Conservation (phyloP, 805 yeast species). For the Metschnikowia hibisci region DNA sequence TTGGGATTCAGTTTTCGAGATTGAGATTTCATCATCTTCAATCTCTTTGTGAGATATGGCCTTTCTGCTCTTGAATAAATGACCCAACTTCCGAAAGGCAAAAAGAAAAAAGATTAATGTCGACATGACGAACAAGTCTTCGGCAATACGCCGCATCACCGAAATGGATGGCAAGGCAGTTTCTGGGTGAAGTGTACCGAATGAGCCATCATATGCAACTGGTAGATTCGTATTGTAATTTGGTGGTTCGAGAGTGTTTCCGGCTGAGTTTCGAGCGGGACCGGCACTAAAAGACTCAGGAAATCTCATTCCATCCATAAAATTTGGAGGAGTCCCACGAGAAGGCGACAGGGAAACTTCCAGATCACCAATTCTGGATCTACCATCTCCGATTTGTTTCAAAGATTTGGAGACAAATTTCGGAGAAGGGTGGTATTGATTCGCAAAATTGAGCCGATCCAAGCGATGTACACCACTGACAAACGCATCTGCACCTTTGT, state of each 20-base stretch:
- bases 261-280: slow-evolving; percentile 1
- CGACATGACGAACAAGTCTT: slow-evolving; percentile 47
- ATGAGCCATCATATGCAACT: neutral
- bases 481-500: slow-evolving; percentile 21
- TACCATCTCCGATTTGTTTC: slow-evolving; percentile 25
- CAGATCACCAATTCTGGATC: neutral
- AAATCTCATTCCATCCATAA: slow-evolving; percentile 37
- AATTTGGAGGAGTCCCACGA: slow-evolving; percentile 18
- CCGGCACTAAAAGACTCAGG: slow-evolving; percentile 16
- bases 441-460: slow-evolving; percentile 25
- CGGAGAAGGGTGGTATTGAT: slow-evolving; percentile 36
- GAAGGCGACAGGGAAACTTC: neutral
- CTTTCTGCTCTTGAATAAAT: neutral
- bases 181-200: neutral
- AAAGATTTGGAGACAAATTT: slow-evolving; percentile 20
- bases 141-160: slow-evolving; percentile 35
- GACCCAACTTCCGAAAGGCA: slow-evolving; percentile 26
- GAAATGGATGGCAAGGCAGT: slow-evolving; percentile 7
- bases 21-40: neutral
- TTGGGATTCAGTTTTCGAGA: neutral
- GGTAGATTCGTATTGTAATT: slow-evolving; percentile 1
- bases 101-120: slow-evolving; percentile 34
- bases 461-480: slow-evolving; percentile 37
- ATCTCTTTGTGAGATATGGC: neutral
- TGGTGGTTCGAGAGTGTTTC: neutral